phyloP scores from a whole-genome alignment of 805 yeast genomes.

The Blastobotrys chiropterorum region DNA sequence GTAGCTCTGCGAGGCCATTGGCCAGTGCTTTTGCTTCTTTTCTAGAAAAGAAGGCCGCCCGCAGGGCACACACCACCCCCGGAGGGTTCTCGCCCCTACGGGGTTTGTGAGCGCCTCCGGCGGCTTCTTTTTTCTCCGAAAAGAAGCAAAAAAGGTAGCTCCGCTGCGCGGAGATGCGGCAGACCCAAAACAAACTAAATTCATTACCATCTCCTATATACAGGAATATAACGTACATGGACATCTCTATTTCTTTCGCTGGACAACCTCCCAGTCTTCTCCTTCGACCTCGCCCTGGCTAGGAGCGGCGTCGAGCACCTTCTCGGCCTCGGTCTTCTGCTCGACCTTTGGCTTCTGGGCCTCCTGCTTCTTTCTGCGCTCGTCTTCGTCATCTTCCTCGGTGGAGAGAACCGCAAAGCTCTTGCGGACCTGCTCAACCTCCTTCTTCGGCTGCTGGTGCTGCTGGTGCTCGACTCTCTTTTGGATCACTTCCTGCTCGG shows the following conservation, averaged over 20 bases:
- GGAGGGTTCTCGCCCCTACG: no score
- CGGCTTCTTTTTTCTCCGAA: background rate
- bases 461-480: conserved; percentile 5
- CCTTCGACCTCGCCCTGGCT: conserved; percentile 18
- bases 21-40: background rate
- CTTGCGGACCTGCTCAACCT: conserved; percentile 16
- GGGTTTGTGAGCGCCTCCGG: background rate
- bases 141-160: background rate
- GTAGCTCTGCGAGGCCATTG: background rate
- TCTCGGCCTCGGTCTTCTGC: conserved; percentile 13
- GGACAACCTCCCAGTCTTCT: conserved; percentile 24
- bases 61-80: background rate
- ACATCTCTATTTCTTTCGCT: conserved; percentile 1
- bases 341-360: conserved; percentile 8
- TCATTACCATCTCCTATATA: background rate
- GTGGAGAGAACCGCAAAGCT: conserved; percentile 42
- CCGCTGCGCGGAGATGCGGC: no score
- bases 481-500: conserved; percentile 12
- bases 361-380: conserved; percentile 10
- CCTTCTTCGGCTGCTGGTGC: conserved; percentile 34
- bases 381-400: conserved; percentile 36
- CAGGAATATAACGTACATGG: background rate
- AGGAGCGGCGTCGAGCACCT: conserved; percentile 11
- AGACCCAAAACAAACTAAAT: no score
- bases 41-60: background rate